Base-by-base conservation (phyloP, 2,329 filamentous ascomycete species). In the Ophiobolus disseminans region DNA sequence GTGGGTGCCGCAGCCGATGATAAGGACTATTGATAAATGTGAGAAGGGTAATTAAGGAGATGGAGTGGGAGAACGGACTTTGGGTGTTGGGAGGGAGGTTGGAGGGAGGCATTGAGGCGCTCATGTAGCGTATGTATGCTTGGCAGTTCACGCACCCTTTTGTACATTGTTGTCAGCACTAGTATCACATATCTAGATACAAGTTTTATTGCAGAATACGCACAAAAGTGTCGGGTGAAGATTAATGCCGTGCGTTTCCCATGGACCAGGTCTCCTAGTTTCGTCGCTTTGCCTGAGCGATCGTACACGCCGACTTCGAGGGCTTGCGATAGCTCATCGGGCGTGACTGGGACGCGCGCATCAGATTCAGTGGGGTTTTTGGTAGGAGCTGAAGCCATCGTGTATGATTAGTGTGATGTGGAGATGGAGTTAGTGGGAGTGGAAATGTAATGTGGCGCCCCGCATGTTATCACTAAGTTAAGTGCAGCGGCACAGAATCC, bases 111-210 rank as follows among this genome's bases (percentile, higher is more conserved):
- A 65, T 50, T 3, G 51, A 45, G 13, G 57, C 48, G 41, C 57
- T 59, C 10, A 65, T 53, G 13, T 38, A 44, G 4, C 57, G 51
- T 7, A 65, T 53, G 20, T 63, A 65, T 2, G 54, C 58, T 50
- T 63, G 58, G 30, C 62, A 65, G 21, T 62, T 65, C n/a, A 61
- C 21, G 25, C 62, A 65, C 60, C 62, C 62, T 63, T n/a, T n/a
- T n/a, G n/a, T n/a, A n/a, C n/a, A n/a, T n/a, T n/a, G n/a, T n/a
- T n/a, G n/a, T n/a, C n/a, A n/a, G n/a, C n/a, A n/a, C n/a, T n/a
- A n/a, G n/a, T n/a, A n/a, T n/a, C n/a, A 16, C 19, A 1, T 11
- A 13, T 25, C 9, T 45, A 16, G 23, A 25, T 6, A 23, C 19
- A 7, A 19, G 5, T 16, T 11, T 1, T 43, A 53, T 28, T 54